Evolutionary conservation across 2,329 filamentous ascomycete species (phyloP), one percentile per base, ranked within the genome.

Genomic region (Pestalotiopsis sp.): DNA sequence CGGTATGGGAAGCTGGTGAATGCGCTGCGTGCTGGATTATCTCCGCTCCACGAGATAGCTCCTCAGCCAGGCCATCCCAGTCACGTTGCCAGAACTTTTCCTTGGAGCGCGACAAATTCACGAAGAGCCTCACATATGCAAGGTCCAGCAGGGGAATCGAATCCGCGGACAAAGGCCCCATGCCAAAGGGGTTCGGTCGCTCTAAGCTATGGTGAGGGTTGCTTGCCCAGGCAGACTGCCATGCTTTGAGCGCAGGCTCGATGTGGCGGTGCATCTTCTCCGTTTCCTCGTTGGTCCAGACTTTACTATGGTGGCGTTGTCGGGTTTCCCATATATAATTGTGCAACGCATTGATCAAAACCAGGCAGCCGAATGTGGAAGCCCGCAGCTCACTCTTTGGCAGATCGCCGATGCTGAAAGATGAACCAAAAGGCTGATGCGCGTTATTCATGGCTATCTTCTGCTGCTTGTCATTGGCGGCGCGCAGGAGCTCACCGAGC

Each of bases 281-380:
- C 0, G 94, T 97, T 80, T 98, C 95, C 72, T 95, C 92, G 41
- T 91, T 90, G 2, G 94, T 97, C 95, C 95, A 98, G 63, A 94
- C 86, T 71, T 94, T 91, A 74, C 93, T 94, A 74, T 95, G 91
- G 74, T 98, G 95, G 66, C 94, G 87, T 80, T 97, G 95, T 27
- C 95, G 88, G 0, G 95, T 98, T 81, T 98, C 95, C 96, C 96
- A 98, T 59, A 98, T 98, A 80, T 97, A 98, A 74, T 98, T 98
- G 82, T 98, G 96, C 27, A 98, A 85, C 3, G 96, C 95, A 77
- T 97, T 95, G 78, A 98, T 98, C 71, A 99, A 83, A 5, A 98
- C 88, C 38, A 98, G 85, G 77, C 94, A 97, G 9, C 95, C 96
- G 78, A 97, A 97, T 0, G 94, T 95, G 81, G 95, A 98, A 0